Conservation (phyloP, 257 asterid genomes). For the Coffea eugenioides region DNA sequence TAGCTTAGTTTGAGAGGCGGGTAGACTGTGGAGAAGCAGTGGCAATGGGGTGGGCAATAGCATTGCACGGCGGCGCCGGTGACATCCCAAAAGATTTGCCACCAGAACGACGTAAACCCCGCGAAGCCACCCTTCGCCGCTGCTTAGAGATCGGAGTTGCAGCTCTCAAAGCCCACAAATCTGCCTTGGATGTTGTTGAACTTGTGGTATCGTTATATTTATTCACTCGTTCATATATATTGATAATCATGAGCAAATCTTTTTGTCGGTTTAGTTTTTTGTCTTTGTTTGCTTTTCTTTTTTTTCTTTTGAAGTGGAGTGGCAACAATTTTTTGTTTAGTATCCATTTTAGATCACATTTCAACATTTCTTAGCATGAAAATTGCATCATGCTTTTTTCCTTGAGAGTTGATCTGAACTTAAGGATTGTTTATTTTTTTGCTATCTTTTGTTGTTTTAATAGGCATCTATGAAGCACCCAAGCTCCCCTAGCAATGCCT, state of each 20-base stretch:
- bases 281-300: neutral
- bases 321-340: neutral
- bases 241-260: neutral
- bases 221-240: neutral
- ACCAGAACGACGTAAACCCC: conserved; percentile 60
- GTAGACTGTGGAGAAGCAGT: neutral
- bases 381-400: too few species aligned
- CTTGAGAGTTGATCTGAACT: neutral
- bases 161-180: conserved; percentile 65
- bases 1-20: neutral
- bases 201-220: conserved; percentile 51
- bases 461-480: neutral
- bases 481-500: neutral
- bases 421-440: neutral
- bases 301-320: neutral
- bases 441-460: too few species aligned
- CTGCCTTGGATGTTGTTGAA: conserved; percentile 90
- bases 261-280: too few species aligned
- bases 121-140: conserved; percentile 65
- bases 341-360: neutral
- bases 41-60: conserved; percentile 95
- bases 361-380: neutral
- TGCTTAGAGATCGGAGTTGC: conserved; percentile 73
- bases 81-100: conserved; percentile 67
- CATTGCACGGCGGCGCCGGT: conserved; percentile 95